Evolutionary conservation across 441 rosid species (phyloP), one percentile per base, ranked within the genome.

Genomic region (Populus hybrid): DNA sequence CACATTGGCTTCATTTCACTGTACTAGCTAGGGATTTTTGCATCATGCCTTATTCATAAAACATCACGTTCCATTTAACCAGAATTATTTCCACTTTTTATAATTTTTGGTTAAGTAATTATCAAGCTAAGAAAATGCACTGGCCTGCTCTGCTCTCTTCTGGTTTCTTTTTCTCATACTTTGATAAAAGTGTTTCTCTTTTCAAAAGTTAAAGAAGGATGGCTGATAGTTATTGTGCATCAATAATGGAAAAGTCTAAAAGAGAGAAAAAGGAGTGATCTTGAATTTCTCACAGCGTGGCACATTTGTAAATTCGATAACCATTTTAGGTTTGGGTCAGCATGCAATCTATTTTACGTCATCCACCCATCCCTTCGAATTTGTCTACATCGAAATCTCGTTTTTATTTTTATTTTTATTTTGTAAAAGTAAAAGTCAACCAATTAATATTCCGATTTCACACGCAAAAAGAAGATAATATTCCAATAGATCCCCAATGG

Each of bases 321-420:
- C 19, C 11, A 11, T 71, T 23, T 9, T n/a, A 12, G 19, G 30
- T 67, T 63, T 70, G 18, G 76, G 63, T 81, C 81, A 78, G 74
- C 79, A 57, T 78, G 79, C 71, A 71, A 74, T 67, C 50, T 28
- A 12, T 71, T 73, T 36, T 71, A 42, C 84, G 84, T 82, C 84
- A 82, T 24, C 11, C 38, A 35, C 38, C 8, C 38, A 5, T 35
- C 46, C 46, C 46, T 38, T 38, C 12, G 46, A 38, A 9, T 38
- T 9, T 9, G 42, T 9, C 42, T 38, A 38, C 42, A 38, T 38
- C 46, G 46, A 38, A 38, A 30, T 2, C 12, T 38, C 46, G 46
- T 9, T 38, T 38, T 2, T 38, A 9, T 38, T 38, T 30, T 30
- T 30, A 30, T 28, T 28, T 26, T 28, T 28, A 28, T 28, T 30